Percentiles rank a stretch among this genome's conserved stretches.
Evolutionary conservation across 139 green algal species (phyloP).

Genomic region (Chlorella sp.): DNA sequence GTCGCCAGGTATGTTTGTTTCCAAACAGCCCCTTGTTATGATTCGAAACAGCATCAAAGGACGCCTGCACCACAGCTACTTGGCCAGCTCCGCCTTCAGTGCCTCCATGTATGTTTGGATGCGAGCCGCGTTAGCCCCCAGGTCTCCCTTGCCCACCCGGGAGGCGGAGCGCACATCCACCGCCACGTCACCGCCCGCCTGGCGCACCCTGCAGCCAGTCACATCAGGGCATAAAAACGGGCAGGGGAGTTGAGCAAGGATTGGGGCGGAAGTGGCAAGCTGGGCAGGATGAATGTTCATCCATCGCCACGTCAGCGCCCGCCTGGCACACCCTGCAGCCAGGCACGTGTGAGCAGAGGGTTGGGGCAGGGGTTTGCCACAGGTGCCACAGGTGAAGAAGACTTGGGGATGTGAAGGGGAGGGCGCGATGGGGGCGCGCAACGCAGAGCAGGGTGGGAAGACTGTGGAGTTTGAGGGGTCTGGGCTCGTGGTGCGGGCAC

Average conservation of each 20-base stretch:
- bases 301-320: not conserved
- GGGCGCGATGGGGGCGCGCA: not conserved
- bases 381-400: too few species aligned
- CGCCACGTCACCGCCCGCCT: not conserved
- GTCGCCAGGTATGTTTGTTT: too few species aligned
- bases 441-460: not conserved
- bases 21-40: too few species aligned
- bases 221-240: too few species aligned
- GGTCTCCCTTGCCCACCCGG: slow-evolving; percentile 61
- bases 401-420: too few species aligned
- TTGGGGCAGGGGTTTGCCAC: too few species aligned
- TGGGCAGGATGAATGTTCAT: not conserved
- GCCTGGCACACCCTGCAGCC: not conserved
- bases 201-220: slow-evolving; percentile 17
- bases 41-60: not conserved
- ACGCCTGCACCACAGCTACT: not conserved
- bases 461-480: too few species aligned
- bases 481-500: too few species aligned
- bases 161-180: slow-evolving; percentile 28
- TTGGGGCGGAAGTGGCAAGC: too few species aligned
- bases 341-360: too few species aligned
- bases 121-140: slow-evolving; percentile 58
- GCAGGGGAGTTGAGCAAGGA: not conserved
- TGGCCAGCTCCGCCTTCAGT: slow-evolving; percentile 38
- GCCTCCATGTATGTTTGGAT: slow-evolving; percentile 44